phyloP scores from a whole-genome alignment of 805 yeast species.

The Hanseniaspora taiwanica region DNA sequence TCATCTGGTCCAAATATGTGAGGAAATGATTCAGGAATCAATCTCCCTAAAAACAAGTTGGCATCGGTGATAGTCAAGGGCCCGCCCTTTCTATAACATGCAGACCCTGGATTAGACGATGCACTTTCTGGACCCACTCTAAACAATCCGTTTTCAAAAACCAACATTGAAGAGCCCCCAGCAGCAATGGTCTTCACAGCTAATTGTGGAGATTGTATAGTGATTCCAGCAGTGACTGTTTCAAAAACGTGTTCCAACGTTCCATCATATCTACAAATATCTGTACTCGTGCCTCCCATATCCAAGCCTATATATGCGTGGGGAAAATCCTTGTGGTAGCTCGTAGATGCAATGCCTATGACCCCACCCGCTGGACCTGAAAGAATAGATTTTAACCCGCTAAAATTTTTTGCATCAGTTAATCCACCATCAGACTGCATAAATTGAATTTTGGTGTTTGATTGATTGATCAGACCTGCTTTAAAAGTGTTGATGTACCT shows the following conservation, averaged over 20 bases:
- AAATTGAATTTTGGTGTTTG: slow-evolving; percentile 45
- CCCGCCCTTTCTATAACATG: slow-evolving; percentile 75
- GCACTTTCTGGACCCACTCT: slow-evolving; percentile 83
- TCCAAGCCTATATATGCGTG: slow-evolving; percentile 55
- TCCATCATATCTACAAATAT: slow-evolving; percentile 66
- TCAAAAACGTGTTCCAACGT: slow-evolving; percentile 68
- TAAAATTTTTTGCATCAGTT: slow-evolving; percentile 68
- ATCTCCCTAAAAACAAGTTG: slow-evolving; percentile 56
- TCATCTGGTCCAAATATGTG: slow-evolving; percentile 75
- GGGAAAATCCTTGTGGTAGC: slow-evolving; percentile 40
- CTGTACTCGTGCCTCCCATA: slow-evolving; percentile 89
- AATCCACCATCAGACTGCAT: slow-evolving; percentile 98
- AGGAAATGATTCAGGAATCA: slow-evolving; percentile 65
- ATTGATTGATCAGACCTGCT: slow-evolving; percentile 43
- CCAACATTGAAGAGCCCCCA: slow-evolving; percentile 64
- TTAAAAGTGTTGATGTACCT: slow-evolving; percentile 50
- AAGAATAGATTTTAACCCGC: slow-evolving; percentile 77
- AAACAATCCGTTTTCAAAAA: slow-evolving; percentile 59
- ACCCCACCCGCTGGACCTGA: slow-evolving; percentile 99
- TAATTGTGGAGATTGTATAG: slow-evolving; percentile 73
- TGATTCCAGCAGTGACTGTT: slow-evolving; percentile 71
- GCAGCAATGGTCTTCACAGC: slow-evolving; percentile 78
- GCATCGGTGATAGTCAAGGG: slow-evolving; percentile 82
- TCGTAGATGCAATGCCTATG: slow-evolving; percentile 79
- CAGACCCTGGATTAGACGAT: slow-evolving; percentile 82